These are phyloP conservation scores for Diaporthe batatas DNA, from an alignment of 2,329 filamentous ascomycete species.

Conservation along the genomic window DNA sequence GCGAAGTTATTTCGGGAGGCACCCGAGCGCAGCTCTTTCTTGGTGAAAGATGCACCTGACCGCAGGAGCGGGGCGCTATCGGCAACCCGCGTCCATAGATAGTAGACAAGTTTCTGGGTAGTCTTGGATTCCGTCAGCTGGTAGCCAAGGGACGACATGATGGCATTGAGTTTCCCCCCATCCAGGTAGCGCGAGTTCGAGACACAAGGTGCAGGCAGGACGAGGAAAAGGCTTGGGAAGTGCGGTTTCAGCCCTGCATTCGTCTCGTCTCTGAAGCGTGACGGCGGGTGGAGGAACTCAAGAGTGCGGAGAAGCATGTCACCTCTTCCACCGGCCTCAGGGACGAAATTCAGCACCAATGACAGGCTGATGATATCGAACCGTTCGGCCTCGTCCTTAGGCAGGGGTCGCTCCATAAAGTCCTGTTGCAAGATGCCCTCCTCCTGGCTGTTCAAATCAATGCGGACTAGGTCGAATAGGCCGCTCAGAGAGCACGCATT, in stretches of 20 bases:
- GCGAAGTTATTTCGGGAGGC: constrained; percentile 90
- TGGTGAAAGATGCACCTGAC: constrained; percentile 65
- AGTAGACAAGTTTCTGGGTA: constrained; percentile 88
- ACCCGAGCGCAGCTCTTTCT: constrained; percentile 83
- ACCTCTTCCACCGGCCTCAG: constrained; percentile 79
- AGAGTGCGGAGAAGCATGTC: constrained; percentile 86
- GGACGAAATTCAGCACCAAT: constrained; percentile 94
- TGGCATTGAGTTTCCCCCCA: constrained; percentile 73
- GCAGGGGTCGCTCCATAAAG: constrained; percentile 90
- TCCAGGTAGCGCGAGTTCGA: constrained; percentile 92
- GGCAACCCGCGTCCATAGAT: constrained; percentile 77
- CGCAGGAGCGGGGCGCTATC: constrained; percentile 43
- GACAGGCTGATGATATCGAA: constrained; percentile 95
- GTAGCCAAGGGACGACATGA: constrained; percentile 86
- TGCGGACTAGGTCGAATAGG: constrained; percentile 80
- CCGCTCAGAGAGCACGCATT: constrained; percentile 86
- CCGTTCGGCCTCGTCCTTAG: constrained; percentile 68
- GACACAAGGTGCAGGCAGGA: constrained; percentile 89
- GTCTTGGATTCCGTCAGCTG: constrained; percentile 74
- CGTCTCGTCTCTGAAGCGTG: constrained; percentile 37
- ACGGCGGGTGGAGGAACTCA: constrained; percentile 71
- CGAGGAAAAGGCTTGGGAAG: constrained; percentile 85
- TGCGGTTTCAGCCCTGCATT: constrained; percentile 42
- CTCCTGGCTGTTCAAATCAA: constrained; percentile 91
- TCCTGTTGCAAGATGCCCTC: constrained; percentile 88